Conservation (phyloP, 202 grass and related monocot species). For the Tripidium arundinaceum region DNA sequence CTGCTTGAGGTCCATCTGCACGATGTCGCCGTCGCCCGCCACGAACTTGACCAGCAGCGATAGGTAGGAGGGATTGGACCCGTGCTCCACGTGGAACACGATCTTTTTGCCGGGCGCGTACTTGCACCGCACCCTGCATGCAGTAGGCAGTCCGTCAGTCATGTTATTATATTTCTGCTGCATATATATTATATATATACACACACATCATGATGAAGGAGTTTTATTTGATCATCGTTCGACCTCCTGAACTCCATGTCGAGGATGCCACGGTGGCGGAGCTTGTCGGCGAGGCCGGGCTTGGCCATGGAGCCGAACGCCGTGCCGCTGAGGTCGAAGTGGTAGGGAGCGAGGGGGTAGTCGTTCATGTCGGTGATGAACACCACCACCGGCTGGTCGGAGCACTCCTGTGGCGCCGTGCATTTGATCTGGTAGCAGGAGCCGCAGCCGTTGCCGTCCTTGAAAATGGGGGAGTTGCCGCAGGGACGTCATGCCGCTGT, state of each 20-base stretch:
- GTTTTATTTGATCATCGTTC: too few species aligned
- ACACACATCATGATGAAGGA: too few species aligned
- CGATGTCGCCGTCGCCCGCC: neutral
- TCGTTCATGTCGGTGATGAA: conserved; percentile 57
- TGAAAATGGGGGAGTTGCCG: conserved; percentile 56
- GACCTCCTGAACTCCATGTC: conserved; percentile 31
- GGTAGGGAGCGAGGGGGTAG: conserved; percentile 35
- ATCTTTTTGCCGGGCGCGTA: conserved; percentile 4
- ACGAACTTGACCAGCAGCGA: neutral
- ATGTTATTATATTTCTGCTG: too few species aligned
- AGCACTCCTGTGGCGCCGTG: conserved; percentile 32
- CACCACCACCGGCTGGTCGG: conserved; percentile 13
- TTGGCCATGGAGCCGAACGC: conserved; percentile 54
- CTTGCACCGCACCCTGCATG: conserved; percentile 36
- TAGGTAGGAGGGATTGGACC: neutral
- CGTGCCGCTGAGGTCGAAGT: conserved; percentile 62
- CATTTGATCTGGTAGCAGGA: conserved; percentile 67
- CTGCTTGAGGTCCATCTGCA: neutral
- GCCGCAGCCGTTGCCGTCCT: conserved; percentile 76
- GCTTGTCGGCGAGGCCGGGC: conserved; percentile 26
- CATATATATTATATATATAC: too few species aligned
- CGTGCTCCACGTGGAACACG: neutral
- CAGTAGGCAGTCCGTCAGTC: too few species aligned
- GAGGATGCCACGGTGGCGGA: conserved; percentile 41
- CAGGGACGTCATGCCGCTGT: conserved; percentile 60